Conservation (phyloP, 345 rosid genomes). For the Firmiana major region DNA sequence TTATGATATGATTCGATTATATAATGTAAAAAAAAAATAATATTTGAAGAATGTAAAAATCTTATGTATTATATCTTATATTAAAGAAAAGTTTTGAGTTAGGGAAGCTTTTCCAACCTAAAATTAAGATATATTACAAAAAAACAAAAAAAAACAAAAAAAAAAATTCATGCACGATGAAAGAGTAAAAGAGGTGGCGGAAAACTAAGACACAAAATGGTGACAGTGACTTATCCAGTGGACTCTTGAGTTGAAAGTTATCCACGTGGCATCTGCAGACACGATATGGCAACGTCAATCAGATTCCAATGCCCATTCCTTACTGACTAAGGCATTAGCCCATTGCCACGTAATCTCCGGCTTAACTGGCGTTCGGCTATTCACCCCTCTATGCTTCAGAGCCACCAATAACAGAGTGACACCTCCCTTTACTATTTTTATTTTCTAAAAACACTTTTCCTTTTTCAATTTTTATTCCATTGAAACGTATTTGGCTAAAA, state of each 20-base stretch:
- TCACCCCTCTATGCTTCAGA: background rate
- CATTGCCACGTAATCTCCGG: conserved; percentile 23
- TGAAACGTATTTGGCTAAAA: too few relatives aligned
- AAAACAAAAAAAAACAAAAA: too few relatives aligned
- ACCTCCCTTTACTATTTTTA: background rate
- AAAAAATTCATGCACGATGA: background rate
- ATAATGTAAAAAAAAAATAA: too few relatives aligned
- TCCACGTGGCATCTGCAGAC: background rate
- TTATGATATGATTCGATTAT: too few relatives aligned
- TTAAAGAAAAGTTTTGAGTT: too few relatives aligned
- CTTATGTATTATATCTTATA: too few relatives aligned
- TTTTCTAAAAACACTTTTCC: too few relatives aligned
- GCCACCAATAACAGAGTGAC: conserved; percentile 12
- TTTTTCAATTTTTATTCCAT: too few relatives aligned
- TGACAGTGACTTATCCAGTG: background rate
- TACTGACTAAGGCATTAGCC: conserved; percentile 49
- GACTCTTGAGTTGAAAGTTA: background rate
- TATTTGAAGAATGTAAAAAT: too few relatives aligned
- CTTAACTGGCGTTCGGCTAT: conserved; percentile 8
- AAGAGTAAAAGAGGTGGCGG: background rate
- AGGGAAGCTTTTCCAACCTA: too few relatives aligned
- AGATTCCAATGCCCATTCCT: conserved; percentile 18
- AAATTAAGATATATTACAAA: too few relatives aligned
- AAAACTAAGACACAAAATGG: background rate
- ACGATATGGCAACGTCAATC: background rate